Percentiles rank a stretch among this genome's conserved stretches.
These are phyloP conservation scores for Sedum album DNA, from an alignment of 164 flowering plant species.

Conservation along the genomic window DNA sequence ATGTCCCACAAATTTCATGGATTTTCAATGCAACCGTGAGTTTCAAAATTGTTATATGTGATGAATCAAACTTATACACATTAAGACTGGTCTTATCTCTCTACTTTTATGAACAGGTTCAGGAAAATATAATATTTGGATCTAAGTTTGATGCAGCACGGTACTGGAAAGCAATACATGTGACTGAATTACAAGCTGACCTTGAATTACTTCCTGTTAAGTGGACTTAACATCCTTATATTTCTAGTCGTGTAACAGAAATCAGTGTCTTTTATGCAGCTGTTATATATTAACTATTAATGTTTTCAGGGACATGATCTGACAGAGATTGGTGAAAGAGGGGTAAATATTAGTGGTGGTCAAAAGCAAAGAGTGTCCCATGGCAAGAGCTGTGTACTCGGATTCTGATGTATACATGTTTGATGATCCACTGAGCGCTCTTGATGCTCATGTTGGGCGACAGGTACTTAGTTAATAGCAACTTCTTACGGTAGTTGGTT, in stretches of 20 bases:
- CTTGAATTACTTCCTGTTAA: slow-evolving; percentile 80
- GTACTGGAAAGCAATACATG: slow-evolving; percentile 68
- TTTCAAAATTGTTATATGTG: slow-evolving; percentile 6
- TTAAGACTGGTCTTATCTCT: neutral
- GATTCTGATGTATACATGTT: slow-evolving; percentile 84
- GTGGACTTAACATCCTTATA: slow-evolving; percentile 11
- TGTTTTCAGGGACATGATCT: slow-evolving; percentile 84
- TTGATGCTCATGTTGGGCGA: slow-evolving; percentile 94
- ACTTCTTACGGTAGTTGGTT: neutral
- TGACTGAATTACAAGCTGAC: slow-evolving; percentile 79
- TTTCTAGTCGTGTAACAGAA: neutral
- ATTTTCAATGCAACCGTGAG: slow-evolving; percentile 94
- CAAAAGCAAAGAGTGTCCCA: slow-evolving; percentile 96
- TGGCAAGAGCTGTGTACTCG: slow-evolving; percentile 96
- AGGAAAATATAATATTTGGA: slow-evolving; percentile 88
- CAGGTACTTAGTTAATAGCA: slow-evolving; percentile 39
- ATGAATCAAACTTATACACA: neutral
- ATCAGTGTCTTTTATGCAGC: neutral
- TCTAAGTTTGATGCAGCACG: slow-evolving; percentile 51
- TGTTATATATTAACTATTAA: neutral
- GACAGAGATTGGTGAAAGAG: slow-evolving; percentile 98
- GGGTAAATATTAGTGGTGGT: slow-evolving; percentile 97
- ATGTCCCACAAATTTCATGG: slow-evolving; percentile 98
- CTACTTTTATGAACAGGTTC: slow-evolving; percentile 42
- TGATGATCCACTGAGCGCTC: slow-evolving; percentile 97